Base-by-base conservation (phyloP, 2,329 filamentous ascomycete genomes). In the Colletotrichum gloeosporioides region DNA sequence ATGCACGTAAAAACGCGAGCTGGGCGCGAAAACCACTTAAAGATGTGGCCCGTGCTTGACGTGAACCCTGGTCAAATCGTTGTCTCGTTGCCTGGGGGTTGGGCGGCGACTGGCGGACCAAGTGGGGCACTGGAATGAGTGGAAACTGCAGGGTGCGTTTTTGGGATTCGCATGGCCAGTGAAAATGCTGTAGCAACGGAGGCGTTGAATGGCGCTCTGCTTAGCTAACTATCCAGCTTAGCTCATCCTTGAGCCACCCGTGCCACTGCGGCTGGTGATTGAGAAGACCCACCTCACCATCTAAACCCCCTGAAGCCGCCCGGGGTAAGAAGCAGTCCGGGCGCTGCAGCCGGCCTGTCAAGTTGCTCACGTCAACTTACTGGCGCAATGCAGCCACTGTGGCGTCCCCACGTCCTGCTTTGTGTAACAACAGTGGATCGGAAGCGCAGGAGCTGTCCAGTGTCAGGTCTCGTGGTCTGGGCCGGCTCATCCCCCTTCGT, bases 1-100 rank as follows among this genome's bases (percentile, higher is more conserved):
- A 71, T 77, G 59, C 78, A 79, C 78, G 78, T 79, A 75, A 76
- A 74, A 75, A 79, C 78, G 78, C 78, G 78, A 78, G 64, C 74
- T 68, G 39, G 70, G 59, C 68, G 74, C 76, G 73, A 75, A 67
- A 69, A 76, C 65, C 76, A 78, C 76, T 78, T 77, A 77, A 78
- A 62, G 22, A 27, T 7, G 16, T 65, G 78, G 77, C 57, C 80
- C 53, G 78, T 80, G 75, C 80, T 77, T 22, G 8, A 15, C 77
- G 77, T 77, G 77, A 74, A 76, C 39, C 72, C 72, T 53, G 31
- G 76, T 75, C n/a, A 39, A n/a, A 53, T 67, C 16, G 71, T 69
- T 74, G 69, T 57, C 73, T 76, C 70, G 74, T 76, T 74, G 71
- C 74, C 65, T 53, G 71, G 71, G 64, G 71, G 74, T 59, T 76